Evolutionary conservation across 2,329 filamentous ascomycete genomes (phyloP).

Genomic region (Cryphonectria nitschkei): DNA sequence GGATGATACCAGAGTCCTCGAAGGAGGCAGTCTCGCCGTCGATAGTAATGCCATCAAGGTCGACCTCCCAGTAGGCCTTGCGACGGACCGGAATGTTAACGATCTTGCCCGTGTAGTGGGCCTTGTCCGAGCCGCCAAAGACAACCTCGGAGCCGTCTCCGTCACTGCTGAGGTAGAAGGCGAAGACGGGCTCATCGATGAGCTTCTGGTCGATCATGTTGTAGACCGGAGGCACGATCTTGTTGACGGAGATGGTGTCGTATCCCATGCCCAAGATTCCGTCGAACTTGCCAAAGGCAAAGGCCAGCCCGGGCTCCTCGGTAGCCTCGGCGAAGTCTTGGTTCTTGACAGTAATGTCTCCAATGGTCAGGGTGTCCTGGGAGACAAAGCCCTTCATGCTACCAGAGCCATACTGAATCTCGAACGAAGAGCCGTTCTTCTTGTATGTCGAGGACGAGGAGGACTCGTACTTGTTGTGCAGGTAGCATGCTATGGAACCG

Average conservation of each 20-base stretch:
- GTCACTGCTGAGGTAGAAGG: constrained; percentile 89
- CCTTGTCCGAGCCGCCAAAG: constrained; percentile 86
- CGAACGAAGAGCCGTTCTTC: constrained; percentile 89
- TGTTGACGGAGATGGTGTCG: constrained; percentile 96
- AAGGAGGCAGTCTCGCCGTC: constrained; percentile 86
- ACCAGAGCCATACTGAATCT: constrained; percentile 94
- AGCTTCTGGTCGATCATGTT: constrained; percentile 89
- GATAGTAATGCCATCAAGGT: constrained; percentile 88
- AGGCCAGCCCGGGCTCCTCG: constrained; percentile 91
- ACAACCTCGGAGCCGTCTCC: constrained; percentile 80
- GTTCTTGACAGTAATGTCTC: constrained; percentile 83
- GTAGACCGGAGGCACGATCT: constrained; percentile 94
- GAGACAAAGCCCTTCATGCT: constrained; percentile 93
- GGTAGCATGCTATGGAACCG: constrained; percentile 95
- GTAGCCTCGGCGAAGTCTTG: constrained; percentile 98
- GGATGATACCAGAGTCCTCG: constrained; percentile 92
- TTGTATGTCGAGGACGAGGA: constrained; percentile 87
- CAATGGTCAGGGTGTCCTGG: constrained; percentile 82
- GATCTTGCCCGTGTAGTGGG: constrained; percentile 82
- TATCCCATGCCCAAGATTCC: constrained; percentile 95
- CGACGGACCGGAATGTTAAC: constrained; percentile 92
- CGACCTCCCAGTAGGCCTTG: constrained; percentile 99
- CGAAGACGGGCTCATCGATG: constrained; percentile 89
- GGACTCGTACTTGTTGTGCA: constrained; percentile 96
- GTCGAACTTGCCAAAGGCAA: constrained; percentile 96